Evolutionary conservation across 2,329 filamentous ascomycete genomes (phyloP), one percentile per base, ranked within the genome.

Genomic region (Talaromyces sp.): DNA sequence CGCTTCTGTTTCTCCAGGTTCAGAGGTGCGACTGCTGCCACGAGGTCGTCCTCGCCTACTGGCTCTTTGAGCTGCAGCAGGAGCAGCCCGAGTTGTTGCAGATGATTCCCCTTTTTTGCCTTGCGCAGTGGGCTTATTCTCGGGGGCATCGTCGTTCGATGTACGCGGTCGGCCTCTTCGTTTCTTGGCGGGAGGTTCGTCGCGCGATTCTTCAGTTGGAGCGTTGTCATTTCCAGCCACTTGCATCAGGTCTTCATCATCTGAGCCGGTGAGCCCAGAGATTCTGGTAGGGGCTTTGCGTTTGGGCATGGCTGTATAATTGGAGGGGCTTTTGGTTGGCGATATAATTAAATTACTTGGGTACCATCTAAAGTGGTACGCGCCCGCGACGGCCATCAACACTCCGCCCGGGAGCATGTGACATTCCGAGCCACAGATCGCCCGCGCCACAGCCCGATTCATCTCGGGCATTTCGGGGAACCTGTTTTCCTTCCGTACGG

Each of bases 231-330:
- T 54, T 40, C 63, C 63, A 50, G 65, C 63, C n/a, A 69, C 56
- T 56, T 70, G 63, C 53, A 67, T 65, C 7, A 70, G 58, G 48
- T 76, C 73, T 32, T 78, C 75, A 56, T 70, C 70, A 35, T 82
- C 79, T 13, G 77, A 79, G 43, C 77, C 77, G 9, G 80, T 62
- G 19, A 81, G 60, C 9, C 72, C 74, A 30, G 78, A 78, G 14
- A 81, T 57, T 49, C 74, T 76, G 30, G 75, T 64, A 13, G 68
- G 56, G 7, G 68, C 71, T 55, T 77, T 77, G 41, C 72, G 61
- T 57, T 75, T 76, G 9, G 73, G 70, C 72, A 75, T 75, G 4
- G 19, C 29, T 6, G 27, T 50, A 41, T 19, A 51, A 55, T 56
- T 43, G 17, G 29, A 37, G 41, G 4, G 13, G 20, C 44, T 45